Evolutionary conservation across 305 asterid species (phyloP).

Genomic region (Fraxinus paxiana): DNA sequence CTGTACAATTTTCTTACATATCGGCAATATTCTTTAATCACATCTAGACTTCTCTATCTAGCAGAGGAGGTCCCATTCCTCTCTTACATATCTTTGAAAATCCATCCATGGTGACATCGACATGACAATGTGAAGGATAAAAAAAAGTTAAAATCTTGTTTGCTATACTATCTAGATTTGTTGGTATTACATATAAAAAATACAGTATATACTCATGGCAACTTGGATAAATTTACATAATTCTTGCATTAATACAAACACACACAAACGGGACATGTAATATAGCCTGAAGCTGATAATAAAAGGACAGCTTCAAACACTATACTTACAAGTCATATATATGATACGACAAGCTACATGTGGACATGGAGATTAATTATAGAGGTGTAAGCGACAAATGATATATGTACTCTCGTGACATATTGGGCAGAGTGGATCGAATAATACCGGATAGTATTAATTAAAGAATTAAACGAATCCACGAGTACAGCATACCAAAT

Average conservation of each 20-base stretch:
- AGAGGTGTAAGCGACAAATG: neutral
- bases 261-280: slow-evolving; percentile 24
- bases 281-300: slow-evolving; percentile 38
- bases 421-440: neutral
- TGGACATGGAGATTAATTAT: neutral
- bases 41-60: slow-evolving; percentile 36
- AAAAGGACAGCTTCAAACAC: slow-evolving; percentile 40
- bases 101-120: slow-evolving; percentile 2
- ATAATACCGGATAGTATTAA: neutral
- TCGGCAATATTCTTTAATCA: slow-evolving; percentile 40
- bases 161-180: neutral
- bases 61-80: slow-evolving; percentile 34
- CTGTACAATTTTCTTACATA: neutral
- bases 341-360: neutral
- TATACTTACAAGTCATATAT: slow-evolving; percentile 1
- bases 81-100: slow-evolving; percentile 20
- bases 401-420: neutral
- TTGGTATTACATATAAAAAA: neutral
- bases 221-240: neutral
- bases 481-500: neutral
- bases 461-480: neutral
- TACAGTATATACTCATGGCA: neutral
- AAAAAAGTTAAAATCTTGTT: neutral
- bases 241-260: slow-evolving; percentile 1
- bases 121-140: neutral